Conservation (phyloP, 176 grass and related monocot genomes). For the Olyra latifolia region DNA sequence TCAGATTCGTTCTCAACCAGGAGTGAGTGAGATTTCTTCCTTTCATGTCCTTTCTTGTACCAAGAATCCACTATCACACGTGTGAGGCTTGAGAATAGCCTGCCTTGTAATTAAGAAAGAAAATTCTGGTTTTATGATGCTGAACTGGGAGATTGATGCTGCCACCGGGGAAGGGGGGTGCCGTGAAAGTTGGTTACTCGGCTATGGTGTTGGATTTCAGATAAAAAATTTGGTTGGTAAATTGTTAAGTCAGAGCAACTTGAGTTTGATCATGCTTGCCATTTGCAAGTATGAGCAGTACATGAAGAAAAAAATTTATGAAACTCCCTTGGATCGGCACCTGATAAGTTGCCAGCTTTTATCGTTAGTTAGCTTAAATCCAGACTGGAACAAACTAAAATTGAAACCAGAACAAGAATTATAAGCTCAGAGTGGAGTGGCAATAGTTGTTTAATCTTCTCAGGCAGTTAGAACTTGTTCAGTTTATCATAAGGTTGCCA, state of each 20-base stretch:
- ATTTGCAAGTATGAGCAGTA: background rate
- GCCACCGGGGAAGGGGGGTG: background rate
- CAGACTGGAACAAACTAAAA: background rate
- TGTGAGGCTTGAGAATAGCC: background rate
- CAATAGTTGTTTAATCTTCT: background rate
- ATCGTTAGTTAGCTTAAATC: background rate
- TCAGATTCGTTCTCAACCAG: slow-evolving; percentile 53
- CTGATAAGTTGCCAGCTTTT: background rate
- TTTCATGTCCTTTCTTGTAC: background rate
- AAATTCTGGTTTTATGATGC: background rate
- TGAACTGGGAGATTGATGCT: background rate
- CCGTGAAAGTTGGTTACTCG: background rate
- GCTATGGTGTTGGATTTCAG: background rate
- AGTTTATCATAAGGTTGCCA: background rate
- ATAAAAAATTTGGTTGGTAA: background rate
- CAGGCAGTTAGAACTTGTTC: background rate
- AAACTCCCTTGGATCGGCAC: background rate
- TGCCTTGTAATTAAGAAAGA: background rate
- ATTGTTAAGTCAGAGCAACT: background rate
- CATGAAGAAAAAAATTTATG: background rate
- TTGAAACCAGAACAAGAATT: background rate
- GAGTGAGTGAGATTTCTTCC: slow-evolving; percentile 37
- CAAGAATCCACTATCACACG: background rate
- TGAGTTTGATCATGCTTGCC: background rate
- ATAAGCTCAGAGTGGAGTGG: background rate